Percentiles rank a stretch among this genome's conserved stretches.
Conservation (phyloP, 352 stramenopile species). For the Phytophthora agathidicida region DNA sequence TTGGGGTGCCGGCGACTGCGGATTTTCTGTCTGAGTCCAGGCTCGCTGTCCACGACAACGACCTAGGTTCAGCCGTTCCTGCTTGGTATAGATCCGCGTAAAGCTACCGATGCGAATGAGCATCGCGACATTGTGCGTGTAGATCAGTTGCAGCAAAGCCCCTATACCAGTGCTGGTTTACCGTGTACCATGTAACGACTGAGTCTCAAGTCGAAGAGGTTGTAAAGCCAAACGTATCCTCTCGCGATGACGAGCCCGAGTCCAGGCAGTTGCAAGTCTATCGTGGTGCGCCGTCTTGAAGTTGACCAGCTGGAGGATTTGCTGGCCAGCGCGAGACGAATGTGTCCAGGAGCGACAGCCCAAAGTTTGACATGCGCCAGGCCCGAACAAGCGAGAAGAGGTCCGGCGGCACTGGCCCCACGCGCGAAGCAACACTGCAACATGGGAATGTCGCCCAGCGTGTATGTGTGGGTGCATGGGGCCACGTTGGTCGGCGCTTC, state of each 20-base stretch:
- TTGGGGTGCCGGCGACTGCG: neutral
- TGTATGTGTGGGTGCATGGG: slow-evolving; percentile 4
- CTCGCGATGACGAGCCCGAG: slow-evolving; percentile 1
- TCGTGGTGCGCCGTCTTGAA: no score
- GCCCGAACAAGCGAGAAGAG: slow-evolving; percentile 16
- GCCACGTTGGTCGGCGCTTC: slow-evolving; percentile 5
- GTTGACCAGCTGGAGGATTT: slow-evolving; percentile 25
- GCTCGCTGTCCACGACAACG: neutral
- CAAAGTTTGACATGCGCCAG: slow-evolving; percentile 29
- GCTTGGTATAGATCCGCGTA: no score
- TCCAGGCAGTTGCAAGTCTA: slow-evolving; percentile 13
- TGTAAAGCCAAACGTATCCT: neutral
- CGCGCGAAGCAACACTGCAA: slow-evolving; percentile 29
- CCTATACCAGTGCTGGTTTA: slow-evolving; percentile 17
- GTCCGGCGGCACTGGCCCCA: slow-evolving; percentile 12
- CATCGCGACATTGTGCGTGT: slow-evolving; percentile 10
- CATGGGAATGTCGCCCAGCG: slow-evolving; percentile 16
- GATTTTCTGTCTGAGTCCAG: slow-evolving; percentile 16
- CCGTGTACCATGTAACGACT: neutral
- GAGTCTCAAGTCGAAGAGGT: slow-evolving; percentile 2
- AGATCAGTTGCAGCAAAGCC: slow-evolving; percentile 1
- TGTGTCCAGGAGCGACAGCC: slow-evolving; percentile 33
- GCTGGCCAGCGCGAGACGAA: slow-evolving; percentile 9
- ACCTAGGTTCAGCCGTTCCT: neutral
- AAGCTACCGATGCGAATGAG: neutral